Percentiles rank a stretch among this genome's conserved stretches.
Evolutionary conservation across 768 basidiomycete genomes (phyloP).

Genomic region (Epithele typhae): DNA sequence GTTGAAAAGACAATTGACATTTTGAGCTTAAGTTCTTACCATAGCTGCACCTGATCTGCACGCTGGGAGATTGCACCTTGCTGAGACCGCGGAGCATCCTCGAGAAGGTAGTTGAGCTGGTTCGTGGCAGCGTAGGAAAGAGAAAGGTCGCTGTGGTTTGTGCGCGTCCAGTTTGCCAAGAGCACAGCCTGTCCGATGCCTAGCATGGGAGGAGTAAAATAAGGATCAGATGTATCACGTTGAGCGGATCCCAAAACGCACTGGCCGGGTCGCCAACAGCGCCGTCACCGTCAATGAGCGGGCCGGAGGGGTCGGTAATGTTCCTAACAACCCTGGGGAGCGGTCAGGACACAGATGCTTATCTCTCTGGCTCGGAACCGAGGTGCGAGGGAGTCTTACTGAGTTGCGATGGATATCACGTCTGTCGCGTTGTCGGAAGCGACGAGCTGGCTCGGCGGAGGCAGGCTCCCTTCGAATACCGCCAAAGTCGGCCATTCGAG

Average conservation of each 20-base stretch:
- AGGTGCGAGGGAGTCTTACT: conserved; percentile 26
- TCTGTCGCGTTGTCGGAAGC: conserved; percentile 31
- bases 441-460: conserved; percentile 34
- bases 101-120: conserved; percentile 47
- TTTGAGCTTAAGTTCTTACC: too few relatives aligned
- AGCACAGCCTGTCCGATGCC: conserved; percentile 51
- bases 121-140: conserved; percentile 39
- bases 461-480: conserved; percentile 39
- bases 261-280: conserved; percentile 62
- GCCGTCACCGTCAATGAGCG: conserved; percentile 43
- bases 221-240: background rate
- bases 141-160: conserved; percentile 26
- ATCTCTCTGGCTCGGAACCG: too few relatives aligned
- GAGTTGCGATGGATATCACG: conserved; percentile 37
- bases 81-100: conserved; percentile 37
- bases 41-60: conserved; percentile 47
- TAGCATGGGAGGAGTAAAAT: conserved; percentile 13
- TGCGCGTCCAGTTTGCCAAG: conserved; percentile 49
- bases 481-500: conserved; percentile 44
- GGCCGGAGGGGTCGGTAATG: conserved; percentile 31
- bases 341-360: background rate
- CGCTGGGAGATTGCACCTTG: conserved; percentile 61
- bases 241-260: conserved; percentile 21
- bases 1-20: too few relatives aligned
- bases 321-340: conserved; percentile 31